Conservation (phyloP, 73 alveolate species). For the Paramecium octaurelia region DNA sequence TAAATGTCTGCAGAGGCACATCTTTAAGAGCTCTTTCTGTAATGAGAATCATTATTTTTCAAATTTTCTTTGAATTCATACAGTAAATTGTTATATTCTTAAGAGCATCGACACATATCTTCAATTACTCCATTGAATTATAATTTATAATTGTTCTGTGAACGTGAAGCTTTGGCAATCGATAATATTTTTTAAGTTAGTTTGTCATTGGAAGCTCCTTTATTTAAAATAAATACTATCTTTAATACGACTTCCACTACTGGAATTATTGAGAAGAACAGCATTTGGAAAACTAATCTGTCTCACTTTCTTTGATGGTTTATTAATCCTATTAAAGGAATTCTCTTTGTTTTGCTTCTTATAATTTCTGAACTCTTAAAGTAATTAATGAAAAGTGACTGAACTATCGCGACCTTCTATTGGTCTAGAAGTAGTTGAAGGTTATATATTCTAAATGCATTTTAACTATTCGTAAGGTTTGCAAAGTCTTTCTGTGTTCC, state of each 20-base stretch:
- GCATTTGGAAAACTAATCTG: constrained; percentile 39
- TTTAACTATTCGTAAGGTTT: not conserved
- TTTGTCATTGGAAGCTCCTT: constrained; percentile 1
- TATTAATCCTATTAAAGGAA: not conserved
- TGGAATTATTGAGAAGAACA: not conserved
- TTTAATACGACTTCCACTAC: not conserved
- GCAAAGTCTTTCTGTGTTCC: not conserved
- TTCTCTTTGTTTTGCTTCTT: not conserved
- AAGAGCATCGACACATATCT: not conserved
- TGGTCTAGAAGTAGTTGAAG: constrained; percentile 30
- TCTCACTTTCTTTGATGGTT: constrained; percentile 24
- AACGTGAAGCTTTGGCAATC: not conserved
- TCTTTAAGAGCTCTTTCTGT: not conserved
- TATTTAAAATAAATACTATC: not conserved
- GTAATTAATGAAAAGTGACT: constrained; percentile 43
- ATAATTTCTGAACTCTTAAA: not conserved
- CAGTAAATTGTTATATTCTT: not conserved
- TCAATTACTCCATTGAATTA: not conserved
- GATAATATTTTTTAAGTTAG: not conserved
- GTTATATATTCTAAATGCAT: not conserved
- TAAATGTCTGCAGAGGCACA: constrained; percentile 41
- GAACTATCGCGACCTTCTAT: not conserved
- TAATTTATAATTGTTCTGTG: not conserved
- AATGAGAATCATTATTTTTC: not conserved
- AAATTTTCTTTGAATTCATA: not conserved